Percentiles rank a stretch among this genome's conserved stretches.
Evolutionary conservation across 2,329 filamentous ascomycete species (phyloP).

Genomic region (Cytospora schulzeri): DNA sequence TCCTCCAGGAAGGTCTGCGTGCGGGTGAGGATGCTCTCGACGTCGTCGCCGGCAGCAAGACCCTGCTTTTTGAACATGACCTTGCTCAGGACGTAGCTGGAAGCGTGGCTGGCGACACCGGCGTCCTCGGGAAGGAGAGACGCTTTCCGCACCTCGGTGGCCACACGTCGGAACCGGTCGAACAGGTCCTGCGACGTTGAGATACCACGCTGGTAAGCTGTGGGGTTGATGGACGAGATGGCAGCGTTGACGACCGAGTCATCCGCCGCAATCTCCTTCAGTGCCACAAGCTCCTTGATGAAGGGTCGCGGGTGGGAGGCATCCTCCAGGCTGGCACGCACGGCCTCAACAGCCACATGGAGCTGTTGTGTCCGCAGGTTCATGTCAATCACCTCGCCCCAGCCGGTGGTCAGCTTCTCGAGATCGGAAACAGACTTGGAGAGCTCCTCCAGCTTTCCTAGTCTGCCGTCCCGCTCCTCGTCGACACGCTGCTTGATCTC

Average conservation of each 20-base stretch:
- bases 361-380: constrained; percentile 95
- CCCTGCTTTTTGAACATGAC: constrained; percentile 95
- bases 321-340: constrained; percentile 79
- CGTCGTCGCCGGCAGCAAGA: constrained; percentile 80
- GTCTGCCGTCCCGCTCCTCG: constrained; percentile 80
- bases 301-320: constrained; percentile 79
- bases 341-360: constrained; percentile 91
- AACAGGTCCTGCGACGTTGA: constrained; percentile 82
- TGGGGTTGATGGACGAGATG: constrained; percentile 93
- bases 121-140: constrained; percentile 89
- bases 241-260: constrained; percentile 89
- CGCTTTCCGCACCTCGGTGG: constrained; percentile 90
- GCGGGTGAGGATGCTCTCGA: constrained; percentile 88
- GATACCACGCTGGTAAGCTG: constrained; percentile 90
- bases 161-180: constrained; percentile 93
- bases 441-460: constrained; percentile 83
- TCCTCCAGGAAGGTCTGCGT: constrained; percentile 91
- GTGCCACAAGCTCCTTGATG: constrained; percentile 85
- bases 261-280: constrained; percentile 86
- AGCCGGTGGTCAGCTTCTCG: constrained; percentile 83
- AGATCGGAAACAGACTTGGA: constrained; percentile 77
- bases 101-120: constrained; percentile 91
- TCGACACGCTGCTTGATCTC: constrained; percentile 84
- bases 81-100: constrained; percentile 86
- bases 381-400: constrained; percentile 86